These are phyloP conservation scores for Podaxis mareebaensis DNA, from an alignment of 768 basidiomycete species.

Conservation along the genomic window DNA sequence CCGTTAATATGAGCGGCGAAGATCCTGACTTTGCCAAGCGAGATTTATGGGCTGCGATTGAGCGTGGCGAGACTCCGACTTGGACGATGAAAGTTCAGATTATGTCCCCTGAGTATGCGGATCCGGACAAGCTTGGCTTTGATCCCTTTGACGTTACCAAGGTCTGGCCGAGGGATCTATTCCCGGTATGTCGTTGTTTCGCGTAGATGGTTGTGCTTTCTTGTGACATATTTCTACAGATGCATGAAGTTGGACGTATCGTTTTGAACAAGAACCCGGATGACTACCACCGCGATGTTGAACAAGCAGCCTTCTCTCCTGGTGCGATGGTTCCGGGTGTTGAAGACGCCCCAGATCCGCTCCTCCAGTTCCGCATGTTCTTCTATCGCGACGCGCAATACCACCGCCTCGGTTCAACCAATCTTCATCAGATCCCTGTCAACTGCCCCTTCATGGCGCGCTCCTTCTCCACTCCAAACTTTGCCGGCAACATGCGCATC, in stretches of 20 bases:
- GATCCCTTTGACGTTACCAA: constrained; percentile 19
- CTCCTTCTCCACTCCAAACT: constrained; percentile 15
- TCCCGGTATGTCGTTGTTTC: neutral
- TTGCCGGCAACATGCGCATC: constrained; percentile 13
- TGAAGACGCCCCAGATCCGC: constrained; percentile 18
- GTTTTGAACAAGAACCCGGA: constrained; percentile 20
- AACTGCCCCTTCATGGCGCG: constrained; percentile 20
- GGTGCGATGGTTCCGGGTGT: constrained; percentile 16
- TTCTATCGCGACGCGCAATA: constrained; percentile 20
- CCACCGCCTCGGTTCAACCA: constrained; percentile 18
- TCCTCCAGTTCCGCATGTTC: constrained; percentile 20
- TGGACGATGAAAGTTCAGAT: constrained; percentile 19
- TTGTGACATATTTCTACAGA: neutral
- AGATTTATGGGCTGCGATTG: constrained; percentile 15
- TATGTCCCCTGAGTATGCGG: constrained; percentile 16
- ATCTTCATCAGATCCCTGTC: constrained; percentile 19
- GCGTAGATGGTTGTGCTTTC: too few relatives aligned
- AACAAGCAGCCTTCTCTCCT: constrained; percentile 18
- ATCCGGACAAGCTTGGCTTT: constrained; percentile 18
- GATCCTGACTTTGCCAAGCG: constrained; percentile 18
- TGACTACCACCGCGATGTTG: constrained; percentile 18
- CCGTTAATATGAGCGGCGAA: constrained; percentile 13
- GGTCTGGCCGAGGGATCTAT: constrained; percentile 15
- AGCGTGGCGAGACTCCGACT: constrained; percentile 15
- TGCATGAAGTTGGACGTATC: constrained; percentile 16